Base-by-base conservation (phyloP, 305 asterid species). In the Petunia hybrid region DNA sequence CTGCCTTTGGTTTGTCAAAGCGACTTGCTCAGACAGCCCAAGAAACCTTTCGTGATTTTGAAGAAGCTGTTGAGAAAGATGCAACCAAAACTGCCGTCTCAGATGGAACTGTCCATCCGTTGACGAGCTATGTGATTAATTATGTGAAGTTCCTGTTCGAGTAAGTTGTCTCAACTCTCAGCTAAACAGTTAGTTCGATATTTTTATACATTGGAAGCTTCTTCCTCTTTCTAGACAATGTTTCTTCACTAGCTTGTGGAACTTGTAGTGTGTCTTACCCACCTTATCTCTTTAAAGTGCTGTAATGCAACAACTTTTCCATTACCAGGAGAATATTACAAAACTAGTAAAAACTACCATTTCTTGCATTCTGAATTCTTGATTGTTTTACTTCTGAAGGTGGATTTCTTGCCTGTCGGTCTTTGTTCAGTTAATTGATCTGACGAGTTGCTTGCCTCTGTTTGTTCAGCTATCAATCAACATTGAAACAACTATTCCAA, bases 21-120 rank as follows among this genome's bases (percentile, higher is more conserved):
- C 88, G 97, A 83, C 98, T 96, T 74, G 97, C 99, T 67, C 98
- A 91, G 86, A 96, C 99, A 14, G 98, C 98, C 38, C 97, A 94
- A 87, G 97, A 96, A 78, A 96, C 99, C 53, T 96, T 96, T 82
- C 96, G 97, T 39, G 98, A 96, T 86, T 96, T 96, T 82, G 97
- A 96, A 90, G 98, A 96, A 89, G 99, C 98, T 81, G 98, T 94
- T 77, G 99, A 94, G 85, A 96, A 96, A 83, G 99, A 96, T 90
- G 98, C 99, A 22, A 94, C 98, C 40, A 96, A 94, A 94, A 94
- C 97, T 80, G 97, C 98, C 13, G 98, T 96, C 64, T 88, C 94
- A 68, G 99, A 96, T 89, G 99, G 98, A 83, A 93, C 98, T 74
- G 99, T 96, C 80, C 98, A 94, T 88, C 98, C 99, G 69, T 87